These are phyloP conservation scores for Colletotrichum filicis DNA, from an alignment of 2,329 filamentous ascomycete genomes.

Conservation along the genomic window DNA sequence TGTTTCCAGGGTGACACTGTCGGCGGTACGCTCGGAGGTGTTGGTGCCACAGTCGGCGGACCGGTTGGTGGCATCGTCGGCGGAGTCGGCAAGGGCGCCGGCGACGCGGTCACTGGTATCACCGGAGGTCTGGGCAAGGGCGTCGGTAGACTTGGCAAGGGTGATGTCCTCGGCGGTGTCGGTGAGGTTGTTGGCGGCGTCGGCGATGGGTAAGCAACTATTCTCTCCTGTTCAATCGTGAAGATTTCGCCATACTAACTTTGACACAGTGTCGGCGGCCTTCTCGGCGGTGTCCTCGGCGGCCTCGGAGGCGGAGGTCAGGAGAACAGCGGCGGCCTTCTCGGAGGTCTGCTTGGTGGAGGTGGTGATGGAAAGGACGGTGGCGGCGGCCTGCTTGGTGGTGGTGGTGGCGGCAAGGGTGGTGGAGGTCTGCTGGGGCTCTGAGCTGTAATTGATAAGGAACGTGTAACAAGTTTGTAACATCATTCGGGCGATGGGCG, in stretches of 20 bases:
- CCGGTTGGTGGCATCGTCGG: conserved; percentile 28
- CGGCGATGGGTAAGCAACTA: conserved; percentile 21
- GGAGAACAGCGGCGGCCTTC: not conserved
- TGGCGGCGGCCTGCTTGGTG: conserved; percentile 8
- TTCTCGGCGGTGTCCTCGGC: conserved; percentile 25
- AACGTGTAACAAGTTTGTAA: not conserved
- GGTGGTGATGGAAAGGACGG: conserved; percentile 7
- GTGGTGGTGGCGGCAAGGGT: conserved; percentile 13
- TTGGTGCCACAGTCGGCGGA: conserved; percentile 28
- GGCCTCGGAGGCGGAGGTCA: conserved; percentile 9
- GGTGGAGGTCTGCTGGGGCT: not conserved
- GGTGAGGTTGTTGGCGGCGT: conserved; percentile 30
- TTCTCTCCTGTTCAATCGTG: not conserved
- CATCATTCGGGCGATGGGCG: not conserved
- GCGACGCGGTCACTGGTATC: conserved; percentile 30
- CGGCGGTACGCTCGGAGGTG: conserved; percentile 27
- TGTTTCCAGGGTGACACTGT: conserved; percentile 21
- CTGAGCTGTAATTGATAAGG: not conserved
- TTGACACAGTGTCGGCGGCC: conserved; percentile 10
- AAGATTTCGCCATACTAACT: not conserved
- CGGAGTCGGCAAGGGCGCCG: conserved; percentile 25
- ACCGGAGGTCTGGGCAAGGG: conserved; percentile 26
- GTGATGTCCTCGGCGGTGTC: conserved; percentile 22
- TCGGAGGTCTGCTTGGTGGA: conserved; percentile 29
- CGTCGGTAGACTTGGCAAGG: conserved; percentile 26